Conservation (phyloP, 1,139 yeast genomes). For the Sugiyamaella neomexicana region DNA sequence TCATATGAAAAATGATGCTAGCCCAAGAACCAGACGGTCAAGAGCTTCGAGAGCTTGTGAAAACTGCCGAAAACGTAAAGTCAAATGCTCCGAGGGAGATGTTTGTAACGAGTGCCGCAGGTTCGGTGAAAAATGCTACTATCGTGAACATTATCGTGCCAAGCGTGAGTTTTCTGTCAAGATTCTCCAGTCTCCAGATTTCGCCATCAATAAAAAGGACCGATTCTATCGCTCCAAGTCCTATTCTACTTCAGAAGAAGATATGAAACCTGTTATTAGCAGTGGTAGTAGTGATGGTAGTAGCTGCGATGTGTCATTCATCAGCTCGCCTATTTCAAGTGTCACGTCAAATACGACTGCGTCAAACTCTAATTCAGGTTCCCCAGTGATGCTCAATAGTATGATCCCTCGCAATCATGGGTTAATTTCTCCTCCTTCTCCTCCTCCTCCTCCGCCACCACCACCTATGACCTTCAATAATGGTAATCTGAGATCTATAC, state of each 20-base stretch:
- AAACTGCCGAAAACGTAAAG: conserved; percentile 59
- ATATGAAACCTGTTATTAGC: not conserved
- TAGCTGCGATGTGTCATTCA: conserved; percentile 4
- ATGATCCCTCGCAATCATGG: not conserved
- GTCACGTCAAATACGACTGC: conserved; percentile 5
- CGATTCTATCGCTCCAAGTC: not conserved
- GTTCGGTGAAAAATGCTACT: conserved; percentile 30
- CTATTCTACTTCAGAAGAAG: not conserved
- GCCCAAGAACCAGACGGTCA: conserved; percentile 20
- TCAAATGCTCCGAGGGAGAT: conserved; percentile 58
- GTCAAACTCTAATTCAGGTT: conserved; percentile 4
- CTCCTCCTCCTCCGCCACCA: too few relatives aligned
- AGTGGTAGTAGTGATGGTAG: not conserved
- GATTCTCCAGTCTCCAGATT: conserved; percentile 28
- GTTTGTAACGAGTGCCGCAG: conserved; percentile 31
- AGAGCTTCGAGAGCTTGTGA: conserved; percentile 56
- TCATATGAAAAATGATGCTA: not conserved
- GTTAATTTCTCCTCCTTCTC: conserved; percentile 8
- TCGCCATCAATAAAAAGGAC: conserved; percentile 16
- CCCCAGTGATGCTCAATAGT: conserved; percentile 6
- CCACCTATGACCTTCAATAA: not conserved
- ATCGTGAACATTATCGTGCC: conserved; percentile 33
- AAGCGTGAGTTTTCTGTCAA: conserved; percentile 32
- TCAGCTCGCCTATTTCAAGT: conserved; percentile 9
- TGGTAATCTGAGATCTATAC: not conserved